Conservation (phyloP, 179 eudicot genomes). For the Silene vulgaris region DNA sequence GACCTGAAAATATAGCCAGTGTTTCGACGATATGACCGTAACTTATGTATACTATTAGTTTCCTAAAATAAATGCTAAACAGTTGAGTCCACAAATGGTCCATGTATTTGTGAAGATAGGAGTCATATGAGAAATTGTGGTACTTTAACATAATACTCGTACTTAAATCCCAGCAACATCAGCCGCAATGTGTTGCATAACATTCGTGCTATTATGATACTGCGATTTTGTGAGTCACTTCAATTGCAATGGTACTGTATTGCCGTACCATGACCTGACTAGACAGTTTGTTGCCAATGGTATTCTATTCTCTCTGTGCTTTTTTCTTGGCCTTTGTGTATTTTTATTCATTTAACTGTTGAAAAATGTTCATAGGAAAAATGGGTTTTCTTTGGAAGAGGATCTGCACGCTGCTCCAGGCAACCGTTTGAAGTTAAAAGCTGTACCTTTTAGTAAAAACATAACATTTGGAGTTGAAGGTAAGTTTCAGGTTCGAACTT, state of each 20-base stretch:
- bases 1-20: background rate
- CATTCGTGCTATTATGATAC: too few species aligned
- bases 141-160: background rate
- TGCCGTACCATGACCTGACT: background rate
- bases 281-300: background rate
- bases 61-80: background rate
- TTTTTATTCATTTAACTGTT: constrained; percentile 18
- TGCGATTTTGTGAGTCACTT: background rate
- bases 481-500: constrained; percentile 25
- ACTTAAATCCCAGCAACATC: background rate
- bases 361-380: constrained; percentile 53
- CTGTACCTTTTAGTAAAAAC: constrained; percentile 95
- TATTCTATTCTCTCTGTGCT: background rate
- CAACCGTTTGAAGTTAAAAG: constrained; percentile 61
- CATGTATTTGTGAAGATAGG: background rate
- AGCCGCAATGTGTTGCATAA: background rate
- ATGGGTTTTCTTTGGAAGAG: constrained; percentile 86
- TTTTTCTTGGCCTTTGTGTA: background rate
- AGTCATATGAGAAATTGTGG: background rate
- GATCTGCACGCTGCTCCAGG: constrained; percentile 76
- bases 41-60: background rate
- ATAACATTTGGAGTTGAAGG: constrained; percentile 92
- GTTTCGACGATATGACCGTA: background rate
- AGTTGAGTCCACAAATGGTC: background rate
- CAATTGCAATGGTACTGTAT: background rate